A percentile compares a stretch with the other conserved stretches of the same genome.
Conservation (phyloP, 179 eudicot genomes). For the Heliamphora pulchella region DNA sequence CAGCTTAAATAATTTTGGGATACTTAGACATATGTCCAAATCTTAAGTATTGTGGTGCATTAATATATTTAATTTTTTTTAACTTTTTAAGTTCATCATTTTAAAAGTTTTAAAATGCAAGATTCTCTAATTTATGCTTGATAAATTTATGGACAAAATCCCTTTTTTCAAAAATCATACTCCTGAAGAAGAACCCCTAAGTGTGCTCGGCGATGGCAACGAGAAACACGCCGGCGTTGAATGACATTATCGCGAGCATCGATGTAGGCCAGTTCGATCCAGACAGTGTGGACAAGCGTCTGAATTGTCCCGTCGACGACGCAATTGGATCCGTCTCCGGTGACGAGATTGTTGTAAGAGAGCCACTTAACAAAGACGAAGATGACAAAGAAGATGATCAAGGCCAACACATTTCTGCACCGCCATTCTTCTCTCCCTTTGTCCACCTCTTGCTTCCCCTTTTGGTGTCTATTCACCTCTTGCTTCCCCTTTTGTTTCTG, state of each 20-base stretch:
- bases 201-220: slow-evolving; percentile 33
- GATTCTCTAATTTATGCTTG: too few relatives aligned
- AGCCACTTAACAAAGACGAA: slow-evolving; percentile 28
- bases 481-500: too few relatives aligned
- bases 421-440: too few relatives aligned
- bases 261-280: slow-evolving; percentile 38
- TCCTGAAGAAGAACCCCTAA: slow-evolving; percentile 29
- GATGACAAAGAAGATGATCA: slow-evolving; percentile 25
- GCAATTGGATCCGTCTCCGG: slow-evolving; percentile 20
- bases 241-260: slow-evolving; percentile 55
- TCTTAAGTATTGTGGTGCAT: too few relatives aligned
- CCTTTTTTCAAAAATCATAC: slow-evolving; percentile 10
- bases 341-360: slow-evolving; percentile 16
- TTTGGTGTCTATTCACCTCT: too few relatives aligned
- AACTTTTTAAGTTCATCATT: too few relatives aligned
- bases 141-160: too few relatives aligned
- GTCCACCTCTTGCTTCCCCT: too few relatives aligned
- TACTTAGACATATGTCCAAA: too few relatives aligned
- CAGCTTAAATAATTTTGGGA: too few relatives aligned
- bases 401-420: slow-evolving; percentile 7
- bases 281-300: slow-evolving; percentile 25
- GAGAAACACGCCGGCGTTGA: slow-evolving; percentile 42
- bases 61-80: too few relatives aligned
- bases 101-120: too few relatives aligned
- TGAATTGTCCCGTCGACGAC: slow-evolving; percentile 17